Evolutionary conservation across 73 alveolate genomes (phyloP), one percentile per base, ranked within the genome.

Genomic region (Paramecium caudatum): DNA sequence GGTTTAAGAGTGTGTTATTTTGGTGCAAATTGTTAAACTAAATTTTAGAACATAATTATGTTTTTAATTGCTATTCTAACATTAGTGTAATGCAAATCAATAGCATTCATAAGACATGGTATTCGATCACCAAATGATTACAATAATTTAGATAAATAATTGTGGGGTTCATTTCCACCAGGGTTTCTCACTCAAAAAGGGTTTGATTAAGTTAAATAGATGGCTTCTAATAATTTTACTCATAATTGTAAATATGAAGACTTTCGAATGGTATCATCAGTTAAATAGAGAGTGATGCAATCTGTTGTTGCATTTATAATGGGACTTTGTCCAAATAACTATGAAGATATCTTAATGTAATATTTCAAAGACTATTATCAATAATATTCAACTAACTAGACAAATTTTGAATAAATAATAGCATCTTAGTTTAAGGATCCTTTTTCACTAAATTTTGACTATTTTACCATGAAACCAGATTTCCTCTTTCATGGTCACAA

Each of bases 401-500:
- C 27, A 15, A 65, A 65, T 33, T 74, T 74, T 25, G 8, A 74
- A 21, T 9, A 37, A 45, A 74, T 74, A 0, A 74, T 74, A 37
- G 21, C 36, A 17, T 74, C 88, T 39, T 19, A 74, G n/a, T 74
- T 74, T 34, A 23, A 30, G 17, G 46, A 74, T 6, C 88, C 88
- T 21, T 39, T 74, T 5, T 19, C 16, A 19, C 32, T 41, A 27
- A 37, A 74, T 74, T 36, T 41, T 74, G 39, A 30, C 4, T 13
- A 10, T 5, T 74, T 74, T 27, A 43, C 36, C 12, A 74, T 19
- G 30, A 36, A 41, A 6, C 17, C 17, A 9, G 88, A 74, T 21
- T 74, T 74, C 15, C 17, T 74, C 45, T 74, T 74, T 17, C 88
- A 74, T 45, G 88, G 88, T 41, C 84, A 68, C n/a, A 37, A 68